A percentile compares a stretch with the other conserved stretches of the same genome.
phyloP scores from a whole-genome alignment of 2,329 filamentous ascomycete species.

The Sporothrix euskadiensis region DNA sequence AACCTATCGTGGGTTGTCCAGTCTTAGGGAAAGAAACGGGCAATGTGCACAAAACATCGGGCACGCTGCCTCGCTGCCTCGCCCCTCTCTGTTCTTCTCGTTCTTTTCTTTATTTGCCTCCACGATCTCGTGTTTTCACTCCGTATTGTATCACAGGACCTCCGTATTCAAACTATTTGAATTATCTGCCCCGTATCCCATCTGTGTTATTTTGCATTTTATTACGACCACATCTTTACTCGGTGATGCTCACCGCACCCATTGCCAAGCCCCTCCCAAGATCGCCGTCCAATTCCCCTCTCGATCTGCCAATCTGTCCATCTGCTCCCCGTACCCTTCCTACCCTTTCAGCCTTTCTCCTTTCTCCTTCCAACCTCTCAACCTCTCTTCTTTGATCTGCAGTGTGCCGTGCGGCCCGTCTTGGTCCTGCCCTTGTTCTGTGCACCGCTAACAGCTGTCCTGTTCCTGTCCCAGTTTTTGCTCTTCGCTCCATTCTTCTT shows the following conservation, averaged over 20 bases:
- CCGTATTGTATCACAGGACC: not conserved
- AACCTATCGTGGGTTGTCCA: not conserved
- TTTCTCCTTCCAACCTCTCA: not conserved
- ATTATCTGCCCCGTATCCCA: not conserved
- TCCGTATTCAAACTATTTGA: not conserved
- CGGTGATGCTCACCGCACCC: slow-evolving; percentile 7
- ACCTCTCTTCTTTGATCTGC: slow-evolving; percentile 26
- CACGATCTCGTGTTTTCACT: not conserved
- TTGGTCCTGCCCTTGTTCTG: not conserved
- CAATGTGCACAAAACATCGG: not conserved
- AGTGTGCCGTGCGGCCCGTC: slow-evolving; percentile 28
- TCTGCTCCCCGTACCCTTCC: not conserved
- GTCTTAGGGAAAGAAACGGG: not conserved
- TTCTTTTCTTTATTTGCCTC: not conserved
- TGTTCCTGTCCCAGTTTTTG: not conserved
- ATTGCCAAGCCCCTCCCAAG: slow-evolving; percentile 6
- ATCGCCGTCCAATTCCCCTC: not conserved
- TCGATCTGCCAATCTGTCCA: slow-evolving; percentile 5
- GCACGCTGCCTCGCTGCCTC: not conserved
- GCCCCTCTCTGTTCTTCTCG: not conserved
- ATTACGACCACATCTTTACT: not conserved
- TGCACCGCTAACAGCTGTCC: not conserved
- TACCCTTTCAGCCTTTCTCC: not conserved
- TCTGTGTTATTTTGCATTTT: not conserved
- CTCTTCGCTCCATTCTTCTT: not conserved